Evolutionary conservation across 257 asterid genomes (phyloP), one percentile per base, ranked within the genome.

Genomic region (Striga asiatica): DNA sequence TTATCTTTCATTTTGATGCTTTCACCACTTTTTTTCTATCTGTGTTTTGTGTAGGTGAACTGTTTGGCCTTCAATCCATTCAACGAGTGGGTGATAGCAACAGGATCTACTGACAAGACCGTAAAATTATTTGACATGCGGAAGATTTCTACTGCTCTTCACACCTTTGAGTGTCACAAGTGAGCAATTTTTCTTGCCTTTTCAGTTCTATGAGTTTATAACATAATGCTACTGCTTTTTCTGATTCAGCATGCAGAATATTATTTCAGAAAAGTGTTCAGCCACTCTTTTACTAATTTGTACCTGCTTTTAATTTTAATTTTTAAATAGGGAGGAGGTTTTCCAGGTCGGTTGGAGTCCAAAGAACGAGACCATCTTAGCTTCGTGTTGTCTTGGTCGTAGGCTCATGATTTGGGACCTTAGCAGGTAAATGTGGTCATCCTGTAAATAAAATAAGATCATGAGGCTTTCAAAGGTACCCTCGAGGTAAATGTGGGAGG

Each of bases 321-420:
- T 68, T 64, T 22, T 7, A 62, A 35, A 58, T 56, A 85, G 89
- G 76, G 93, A 85, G 78, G 95, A 82, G 70, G 95, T 85, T 65
- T 82, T 82, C 76, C 95, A 85, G 65, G 89, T 85, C 37, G 95
- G 93, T 5, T 85, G 95, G 95, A 82, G 78, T 60, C 95, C 88
- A 6, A 85, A 82, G 77, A 77, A 79, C 17, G 95, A 85, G 71
- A 85, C 93, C 41, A 66, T 85, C 68, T 72, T 85, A 61, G 89
- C 93, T 49, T 85, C 95, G 64, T 82, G 89, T 50, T 85, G 95
- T 67, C 86, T 79, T 37, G 95, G 93, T 66, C 62, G 93, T 78
- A 79, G 95, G 67, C 81, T 85, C 22, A 74, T 85, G 89, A 68
- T 85, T 54, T 85, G 93, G 93, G 95, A 85, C 71, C 93, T 85